Evolutionary conservation across 768 basidiomycete species (phyloP).

Genomic region (Antrodiella citrinella): DNA sequence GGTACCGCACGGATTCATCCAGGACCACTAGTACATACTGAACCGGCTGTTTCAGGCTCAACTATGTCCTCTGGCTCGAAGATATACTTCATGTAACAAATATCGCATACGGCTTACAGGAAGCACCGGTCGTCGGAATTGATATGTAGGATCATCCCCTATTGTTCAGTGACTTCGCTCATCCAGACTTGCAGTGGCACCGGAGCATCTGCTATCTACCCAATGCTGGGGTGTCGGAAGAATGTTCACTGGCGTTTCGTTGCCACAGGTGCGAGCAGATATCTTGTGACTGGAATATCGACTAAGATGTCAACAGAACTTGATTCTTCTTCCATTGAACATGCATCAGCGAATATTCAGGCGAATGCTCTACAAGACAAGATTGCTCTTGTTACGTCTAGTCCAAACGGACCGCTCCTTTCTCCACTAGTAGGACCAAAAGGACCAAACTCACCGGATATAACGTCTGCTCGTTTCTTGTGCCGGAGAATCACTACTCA

Average conservation of each 20-base stretch:
- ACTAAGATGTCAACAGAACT: no score
- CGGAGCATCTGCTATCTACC: conserved; percentile 86
- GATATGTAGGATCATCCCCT: no score
- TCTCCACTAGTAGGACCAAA: conserved; percentile 27
- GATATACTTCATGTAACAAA: conserved; percentile 43
- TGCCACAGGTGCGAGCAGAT: conserved; percentile 79
- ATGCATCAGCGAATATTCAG: conserved; percentile 49
- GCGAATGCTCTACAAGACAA: conserved; percentile 45
- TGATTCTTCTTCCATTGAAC: conserved; percentile 43
- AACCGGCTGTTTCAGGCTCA: conserved; percentile 41
- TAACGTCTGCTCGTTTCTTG: no score
- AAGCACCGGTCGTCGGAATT: no score
- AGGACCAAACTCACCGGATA: no score
- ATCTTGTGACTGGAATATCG: no score
- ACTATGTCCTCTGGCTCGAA: conserved; percentile 83
- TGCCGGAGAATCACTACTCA: no score
- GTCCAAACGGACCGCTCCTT: conserved; percentile 30
- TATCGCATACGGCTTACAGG: no score
- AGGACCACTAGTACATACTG: not conserved
- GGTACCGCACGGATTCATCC: conserved; percentile 29
- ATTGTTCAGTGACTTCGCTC: not conserved
- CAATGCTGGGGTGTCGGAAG: conserved; percentile 58
- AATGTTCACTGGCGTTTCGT: conserved; percentile 49
- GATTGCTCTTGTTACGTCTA: conserved; percentile 39
- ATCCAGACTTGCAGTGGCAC: conserved; percentile 59